Evolutionary conservation across 129 eudicot genomes (phyloP).

Genomic region (Chrysanthemum makinoi): DNA sequence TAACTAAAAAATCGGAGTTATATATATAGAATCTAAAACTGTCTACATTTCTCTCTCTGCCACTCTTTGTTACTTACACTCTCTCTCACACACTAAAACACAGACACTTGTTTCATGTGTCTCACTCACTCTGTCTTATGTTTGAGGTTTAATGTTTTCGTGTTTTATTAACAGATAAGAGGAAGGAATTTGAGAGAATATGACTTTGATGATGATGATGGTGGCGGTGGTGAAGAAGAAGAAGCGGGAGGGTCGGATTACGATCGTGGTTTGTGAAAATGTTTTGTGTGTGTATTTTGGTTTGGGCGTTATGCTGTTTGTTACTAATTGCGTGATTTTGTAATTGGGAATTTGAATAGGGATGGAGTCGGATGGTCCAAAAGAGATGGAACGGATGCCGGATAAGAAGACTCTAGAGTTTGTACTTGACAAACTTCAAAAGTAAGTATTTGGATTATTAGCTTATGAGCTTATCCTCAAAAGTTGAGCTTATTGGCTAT

Average conservation of each 20-base stretch:
- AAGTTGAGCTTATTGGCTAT: too few species aligned
- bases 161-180: slow-evolving; percentile 54
- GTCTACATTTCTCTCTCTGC: slow-evolving; percentile 48
- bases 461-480: too few species aligned
- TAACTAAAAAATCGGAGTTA: slow-evolving; percentile 58
- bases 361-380: slow-evolving; percentile 35
- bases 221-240: slow-evolving; percentile 12
- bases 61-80: slow-evolving; percentile 28
- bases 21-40: slow-evolving; percentile 64
- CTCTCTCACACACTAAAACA: slow-evolving; percentile 43
- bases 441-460: slow-evolving; percentile 41
- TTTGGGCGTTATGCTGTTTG: slow-evolving; percentile 16
- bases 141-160: slow-evolving; percentile 9
- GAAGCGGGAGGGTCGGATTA: slow-evolving; percentile 48
- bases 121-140: slow-evolving; percentile 24
- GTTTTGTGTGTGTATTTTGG: neutral
- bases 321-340: slow-evolving; percentile 23
- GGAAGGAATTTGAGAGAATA: slow-evolving; percentile 30
- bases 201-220: slow-evolving; percentile 4
- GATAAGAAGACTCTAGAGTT: slow-evolving; percentile 76
- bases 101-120: slow-evolving; percentile 28
- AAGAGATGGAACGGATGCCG: slow-evolving; percentile 51
- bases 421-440: slow-evolving; percentile 93
- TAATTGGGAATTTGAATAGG: slow-evolving; percentile 39
- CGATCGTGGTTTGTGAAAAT: slow-evolving; percentile 49